A percentile compares a stretch with the other conserved stretches of the same genome.
Conservation (phyloP, 495 filamentous ascomycete species). For the Penicillium roqueforti region DNA sequence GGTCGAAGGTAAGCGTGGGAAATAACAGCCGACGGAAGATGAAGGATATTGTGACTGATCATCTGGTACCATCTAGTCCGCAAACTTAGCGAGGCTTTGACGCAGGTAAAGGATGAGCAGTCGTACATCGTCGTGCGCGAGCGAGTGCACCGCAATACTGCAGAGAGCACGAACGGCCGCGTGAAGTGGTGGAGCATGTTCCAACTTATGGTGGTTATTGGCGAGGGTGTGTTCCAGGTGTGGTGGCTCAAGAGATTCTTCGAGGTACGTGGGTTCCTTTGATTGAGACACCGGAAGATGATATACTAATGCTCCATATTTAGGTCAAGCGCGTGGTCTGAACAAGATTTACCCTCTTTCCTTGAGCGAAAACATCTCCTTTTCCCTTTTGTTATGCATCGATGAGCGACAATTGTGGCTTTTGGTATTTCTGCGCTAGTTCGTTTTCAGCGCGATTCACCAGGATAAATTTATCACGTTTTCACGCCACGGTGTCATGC, state of each 20-base stretch:
- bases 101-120: conserved; percentile 95
- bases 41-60: conserved; percentile 9
- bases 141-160: conserved; percentile 93
- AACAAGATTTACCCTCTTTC: conserved; percentile 13
- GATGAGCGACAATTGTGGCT: conserved; percentile 4
- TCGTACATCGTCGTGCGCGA: conserved; percentile 94
- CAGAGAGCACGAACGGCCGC: conserved; percentile 92
- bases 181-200: conserved; percentile 99
- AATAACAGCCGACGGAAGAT: neutral
- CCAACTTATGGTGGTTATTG: conserved; percentile 83
- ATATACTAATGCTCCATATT: neutral
- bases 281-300: neutral
- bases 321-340: conserved; percentile 47
- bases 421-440: neutral
- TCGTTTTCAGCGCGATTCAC: conserved; percentile 7
- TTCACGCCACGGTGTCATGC: conserved; percentile 24
- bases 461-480: conserved; percentile 13
- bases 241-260: conserved; percentile 99
- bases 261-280: conserved; percentile 57
- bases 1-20: conserved; percentile 59
- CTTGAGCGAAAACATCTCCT: conserved; percentile 9
- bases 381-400: conserved; percentile 10
- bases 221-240: conserved; percentile 94
- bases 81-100: conserved; percentile 75
- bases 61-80: conserved; percentile 55